Evolutionary conservation across 2,329 filamentous ascomycete species (phyloP).

Genomic region (Colletotrichum endophyticum): DNA sequence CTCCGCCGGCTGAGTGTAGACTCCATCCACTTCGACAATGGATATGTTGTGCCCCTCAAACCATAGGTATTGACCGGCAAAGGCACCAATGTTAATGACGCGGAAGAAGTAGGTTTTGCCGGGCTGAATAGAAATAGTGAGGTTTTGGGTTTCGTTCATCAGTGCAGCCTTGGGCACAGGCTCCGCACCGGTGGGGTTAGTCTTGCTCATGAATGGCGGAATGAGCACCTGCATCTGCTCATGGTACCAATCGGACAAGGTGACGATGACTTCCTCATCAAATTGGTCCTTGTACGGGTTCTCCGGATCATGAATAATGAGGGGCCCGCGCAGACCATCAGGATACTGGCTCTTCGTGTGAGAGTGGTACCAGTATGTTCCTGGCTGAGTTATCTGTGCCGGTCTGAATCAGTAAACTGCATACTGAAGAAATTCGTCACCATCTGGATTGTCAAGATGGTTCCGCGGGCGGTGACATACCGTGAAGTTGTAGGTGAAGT

Average conservation of each 20-base stretch:
- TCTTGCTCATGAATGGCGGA: slow-evolving; percentile 54
- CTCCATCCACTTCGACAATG: slow-evolving; percentile 76
- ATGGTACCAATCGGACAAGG: slow-evolving; percentile 76
- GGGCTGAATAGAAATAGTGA: slow-evolving; percentile 64
- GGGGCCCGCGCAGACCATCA: slow-evolving; percentile 68
- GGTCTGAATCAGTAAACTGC: slow-evolving; percentile 46
- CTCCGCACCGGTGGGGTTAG: slow-evolving; percentile 63
- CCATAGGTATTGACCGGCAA: slow-evolving; percentile 70
- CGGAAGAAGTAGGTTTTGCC: slow-evolving; percentile 76
- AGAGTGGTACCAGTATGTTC: slow-evolving; percentile 83
- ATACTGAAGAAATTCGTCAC: fast-evolving
- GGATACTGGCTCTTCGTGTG: slow-evolving; percentile 72
- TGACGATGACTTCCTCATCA: slow-evolving; percentile 68
- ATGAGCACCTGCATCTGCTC: slow-evolving; percentile 55
- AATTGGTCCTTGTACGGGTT: slow-evolving; percentile 62
- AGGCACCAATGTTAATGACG: slow-evolving; percentile 76
- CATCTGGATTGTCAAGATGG: background rate
- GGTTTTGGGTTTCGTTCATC: slow-evolving; percentile 72
- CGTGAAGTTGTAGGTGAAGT: slow-evolving; percentile 73
- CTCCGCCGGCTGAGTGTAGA: slow-evolving; percentile 66
- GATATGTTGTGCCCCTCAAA: slow-evolving; percentile 72
- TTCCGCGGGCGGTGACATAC: slow-evolving; percentile 51
- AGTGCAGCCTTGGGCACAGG: slow-evolving; percentile 72
- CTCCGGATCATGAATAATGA: slow-evolving; percentile 68
- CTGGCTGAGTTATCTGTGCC: slow-evolving; percentile 55